Evolutionary conservation across 1,139 yeast species (phyloP).

Genomic region (Pichia cactophila): DNA sequence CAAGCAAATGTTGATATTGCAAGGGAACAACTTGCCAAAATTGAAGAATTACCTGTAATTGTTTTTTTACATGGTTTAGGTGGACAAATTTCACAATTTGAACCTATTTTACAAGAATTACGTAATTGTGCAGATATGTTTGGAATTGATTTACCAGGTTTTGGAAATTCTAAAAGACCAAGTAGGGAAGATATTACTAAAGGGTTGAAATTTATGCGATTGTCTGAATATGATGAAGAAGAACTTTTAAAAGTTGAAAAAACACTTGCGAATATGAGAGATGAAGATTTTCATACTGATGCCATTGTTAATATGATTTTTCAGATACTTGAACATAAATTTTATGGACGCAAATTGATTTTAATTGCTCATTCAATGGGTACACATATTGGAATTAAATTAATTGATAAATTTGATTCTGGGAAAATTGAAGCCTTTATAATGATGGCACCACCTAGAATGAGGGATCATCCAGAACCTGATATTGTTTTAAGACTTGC

Average conservation of each 20-base stretch:
- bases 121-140: constrained; percentile 60
- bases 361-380: constrained; percentile 77
- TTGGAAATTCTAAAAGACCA: constrained; percentile 46
- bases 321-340: constrained; percentile 34
- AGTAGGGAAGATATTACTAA: constrained; percentile 11
- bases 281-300: constrained; percentile 42
- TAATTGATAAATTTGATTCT: constrained; percentile 38
- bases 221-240: constrained; percentile 19
- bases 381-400: constrained; percentile 44
- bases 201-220: constrained; percentile 14
- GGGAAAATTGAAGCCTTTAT: constrained; percentile 39
- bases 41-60: constrained; percentile 47
- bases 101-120: constrained; percentile 53
- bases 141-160: constrained; percentile 68
- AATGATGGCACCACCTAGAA: constrained; percentile 50
- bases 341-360: constrained; percentile 38
- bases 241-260: constrained; percentile 22
- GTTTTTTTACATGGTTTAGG: constrained; percentile 70
- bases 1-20: constrained; percentile 14
- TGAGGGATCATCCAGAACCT: constrained; percentile 17
- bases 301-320: constrained; percentile 34
- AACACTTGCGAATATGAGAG: constrained; percentile 24
- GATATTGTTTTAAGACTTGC: constrained; percentile 17
- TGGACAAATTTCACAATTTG: constrained; percentile 71
- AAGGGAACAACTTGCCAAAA: constrained; percentile 29